Percentiles rank a stretch among this genome's conserved stretches.
phyloP scores from a whole-genome alignment of 2,329 filamentous ascomycete genomes.

The Diaporthe amygdali region DNA sequence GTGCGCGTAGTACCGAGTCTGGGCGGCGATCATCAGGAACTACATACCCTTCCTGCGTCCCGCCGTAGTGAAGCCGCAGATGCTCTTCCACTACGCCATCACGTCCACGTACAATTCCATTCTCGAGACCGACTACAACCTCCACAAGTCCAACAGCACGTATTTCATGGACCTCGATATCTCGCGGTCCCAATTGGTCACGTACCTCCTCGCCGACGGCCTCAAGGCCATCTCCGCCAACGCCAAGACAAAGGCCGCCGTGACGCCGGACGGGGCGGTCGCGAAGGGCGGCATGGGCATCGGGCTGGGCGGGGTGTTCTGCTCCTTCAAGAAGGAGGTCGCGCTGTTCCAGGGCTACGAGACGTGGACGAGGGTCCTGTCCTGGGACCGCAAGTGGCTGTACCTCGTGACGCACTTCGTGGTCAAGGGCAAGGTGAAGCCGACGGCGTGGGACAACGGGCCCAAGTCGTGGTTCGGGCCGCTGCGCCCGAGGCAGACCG shows the following conservation, averaged over 20 bases:
- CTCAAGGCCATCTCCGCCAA: constrained; percentile 59
- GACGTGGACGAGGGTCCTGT: constrained; percentile 73
- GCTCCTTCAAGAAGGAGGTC: constrained; percentile 77
- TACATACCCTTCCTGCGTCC: constrained; percentile 29
- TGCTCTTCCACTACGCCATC: constrained; percentile 44
- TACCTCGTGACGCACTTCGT: constrained; percentile 79
- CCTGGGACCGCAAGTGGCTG: constrained; percentile 84
- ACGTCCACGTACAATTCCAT: constrained; percentile 36
- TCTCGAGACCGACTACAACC: constrained; percentile 45
- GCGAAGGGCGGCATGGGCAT: constrained; percentile 63
- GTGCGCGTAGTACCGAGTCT: constrained; percentile 37
- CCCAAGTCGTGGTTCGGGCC: constrained; percentile 44
- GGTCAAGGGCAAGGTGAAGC: constrained; percentile 62
- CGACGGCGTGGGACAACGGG: constrained; percentile 57
- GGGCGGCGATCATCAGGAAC: constrained; percentile 41
- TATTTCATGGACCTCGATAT: constrained; percentile 90
- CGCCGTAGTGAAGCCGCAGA: constrained; percentile 27
- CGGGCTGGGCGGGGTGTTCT: constrained; percentile 75
- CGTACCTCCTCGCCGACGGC: constrained; percentile 67
- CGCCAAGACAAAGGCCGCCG: constrained; percentile 52
- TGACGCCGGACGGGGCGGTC: constrained; percentile 53
- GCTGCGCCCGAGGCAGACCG: constrained; percentile 38
- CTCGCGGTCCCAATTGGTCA: constrained; percentile 80
- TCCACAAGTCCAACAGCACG: constrained; percentile 59
- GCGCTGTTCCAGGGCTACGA: constrained; percentile 72